A percentile compares a stretch with the other conserved stretches of the same genome.
These are phyloP conservation scores for Xylaria sp. DNA, from an alignment of 2,329 filamentous ascomycete genomes.

Conservation along the genomic window DNA sequence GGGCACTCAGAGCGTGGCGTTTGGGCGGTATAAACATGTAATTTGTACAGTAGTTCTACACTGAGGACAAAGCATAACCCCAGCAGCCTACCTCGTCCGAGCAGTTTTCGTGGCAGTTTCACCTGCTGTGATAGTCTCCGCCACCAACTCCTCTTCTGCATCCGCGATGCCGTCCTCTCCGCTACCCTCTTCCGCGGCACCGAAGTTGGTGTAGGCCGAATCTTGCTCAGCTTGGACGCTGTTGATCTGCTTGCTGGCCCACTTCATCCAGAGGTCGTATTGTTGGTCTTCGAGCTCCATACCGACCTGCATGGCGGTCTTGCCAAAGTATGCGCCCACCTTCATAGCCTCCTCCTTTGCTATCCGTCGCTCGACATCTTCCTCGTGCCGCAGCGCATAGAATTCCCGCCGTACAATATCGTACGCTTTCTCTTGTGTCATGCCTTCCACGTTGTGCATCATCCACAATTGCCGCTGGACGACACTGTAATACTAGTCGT, in stretches of 20 bases:
- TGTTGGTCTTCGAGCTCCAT: slow-evolving; percentile 83
- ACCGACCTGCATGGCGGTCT: slow-evolving; percentile 77
- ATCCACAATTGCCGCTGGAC: slow-evolving; percentile 92
- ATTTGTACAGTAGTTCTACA: slow-evolving; percentile 48
- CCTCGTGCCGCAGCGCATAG: slow-evolving; percentile 82
- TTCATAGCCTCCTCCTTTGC: slow-evolving; percentile 87
- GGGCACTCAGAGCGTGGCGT: slow-evolving; percentile 18
- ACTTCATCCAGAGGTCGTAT: slow-evolving; percentile 83
- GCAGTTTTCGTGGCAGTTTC: slow-evolving; percentile 4
- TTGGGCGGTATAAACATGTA: slow-evolving; percentile 35
- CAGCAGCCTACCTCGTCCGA: not conserved
- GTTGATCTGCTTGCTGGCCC: slow-evolving; percentile 47
- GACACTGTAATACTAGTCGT: slow-evolving; percentile 68
- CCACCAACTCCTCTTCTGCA: slow-evolving; percentile 34
- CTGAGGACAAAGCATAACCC: slow-evolving; percentile 27
- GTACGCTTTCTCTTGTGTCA: slow-evolving; percentile 78
- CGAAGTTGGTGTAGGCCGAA: slow-evolving; percentile 45
- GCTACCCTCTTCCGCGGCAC: slow-evolving; percentile 33
- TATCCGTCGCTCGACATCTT: slow-evolving; percentile 85
- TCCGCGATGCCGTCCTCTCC: slow-evolving; percentile 22
- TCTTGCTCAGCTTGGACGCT: slow-evolving; percentile 43
- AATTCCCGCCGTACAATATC: slow-evolving; percentile 90
- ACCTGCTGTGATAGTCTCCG: not conserved
- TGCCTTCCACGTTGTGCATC: slow-evolving; percentile 70
- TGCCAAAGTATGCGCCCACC: slow-evolving; percentile 90